Evolutionary conservation across 2,329 filamentous ascomycete genomes (phyloP).

Genomic region (Helicocarpus griseus): DNA sequence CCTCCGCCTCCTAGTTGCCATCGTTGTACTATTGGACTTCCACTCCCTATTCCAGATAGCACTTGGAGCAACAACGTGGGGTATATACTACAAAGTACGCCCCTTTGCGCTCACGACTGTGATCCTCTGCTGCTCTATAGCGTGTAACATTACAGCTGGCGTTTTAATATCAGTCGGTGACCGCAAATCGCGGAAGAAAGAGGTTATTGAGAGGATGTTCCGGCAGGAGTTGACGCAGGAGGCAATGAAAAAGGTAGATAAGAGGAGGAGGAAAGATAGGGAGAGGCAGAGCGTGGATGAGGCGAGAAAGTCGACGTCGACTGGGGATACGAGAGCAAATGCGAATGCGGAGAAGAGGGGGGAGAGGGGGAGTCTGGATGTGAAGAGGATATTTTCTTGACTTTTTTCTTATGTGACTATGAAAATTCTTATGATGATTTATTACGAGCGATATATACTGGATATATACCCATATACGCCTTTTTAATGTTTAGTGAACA

Average conservation of each 20-base stretch:
- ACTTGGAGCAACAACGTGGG: conserved; percentile 69
- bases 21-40: conserved; percentile 68
- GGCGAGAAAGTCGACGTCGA: neutral
- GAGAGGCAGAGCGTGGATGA: neutral
- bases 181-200: conserved; percentile 70
- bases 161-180: conserved; percentile 69
- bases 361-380: neutral
- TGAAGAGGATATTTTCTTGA: too few species aligned
- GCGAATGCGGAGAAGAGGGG: neutral
- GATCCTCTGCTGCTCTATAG: conserved; percentile 70
- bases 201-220: conserved; percentile 67
- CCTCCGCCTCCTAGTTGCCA: conserved; percentile 60
- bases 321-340: too few species aligned
- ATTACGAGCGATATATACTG: neutral
- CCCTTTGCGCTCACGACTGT: conserved; percentile 66
- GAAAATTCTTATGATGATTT: neutral
- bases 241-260: conserved; percentile 49
- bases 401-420: too few species aligned
- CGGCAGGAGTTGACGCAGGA: conserved; percentile 64
- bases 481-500: too few species aligned
- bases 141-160: conserved; percentile 67
- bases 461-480: neutral
- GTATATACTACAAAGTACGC: conserved; percentile 60
- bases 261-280: conserved; percentile 23
- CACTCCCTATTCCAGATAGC: conserved; percentile 74